A percentile compares a stretch with the other conserved stretches of the same genome.
These are phyloP conservation scores for Mortierella sp. DNA, from an alignment of 371 early-diverging fungal genomes.

Conservation along the genomic window DNA sequence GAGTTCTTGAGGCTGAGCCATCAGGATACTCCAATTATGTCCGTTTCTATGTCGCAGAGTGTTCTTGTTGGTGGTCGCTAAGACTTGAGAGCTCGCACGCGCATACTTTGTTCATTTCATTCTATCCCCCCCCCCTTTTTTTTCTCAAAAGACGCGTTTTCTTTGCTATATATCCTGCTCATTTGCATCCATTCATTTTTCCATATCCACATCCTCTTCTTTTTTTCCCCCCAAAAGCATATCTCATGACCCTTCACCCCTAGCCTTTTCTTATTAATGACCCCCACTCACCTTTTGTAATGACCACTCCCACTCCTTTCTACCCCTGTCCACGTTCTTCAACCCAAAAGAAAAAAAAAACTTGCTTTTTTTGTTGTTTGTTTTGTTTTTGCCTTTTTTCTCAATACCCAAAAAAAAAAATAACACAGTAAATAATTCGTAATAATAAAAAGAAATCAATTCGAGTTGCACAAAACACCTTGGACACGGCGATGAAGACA, in stretches of 20 bases:
- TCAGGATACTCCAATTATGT: neutral
- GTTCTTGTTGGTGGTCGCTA: constrained; percentile 1
- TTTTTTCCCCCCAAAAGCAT: too few relatives aligned
- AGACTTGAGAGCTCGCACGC: neutral
- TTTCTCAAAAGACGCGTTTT: neutral
- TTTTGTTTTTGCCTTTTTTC: too few relatives aligned
- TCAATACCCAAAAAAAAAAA: neutral
- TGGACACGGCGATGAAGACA: too few relatives aligned
- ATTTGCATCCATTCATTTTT: neutral
- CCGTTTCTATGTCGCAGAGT: neutral
- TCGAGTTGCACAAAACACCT: neutral
- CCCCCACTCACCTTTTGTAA: neutral
- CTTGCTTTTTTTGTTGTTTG: neutral
- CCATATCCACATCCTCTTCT: neutral
- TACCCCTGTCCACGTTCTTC: neutral
- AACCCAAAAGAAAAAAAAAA: neutral
- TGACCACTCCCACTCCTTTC: neutral
- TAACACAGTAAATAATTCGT: neutral
- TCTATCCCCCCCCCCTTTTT: too few relatives aligned
- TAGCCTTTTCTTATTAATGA: neutral
- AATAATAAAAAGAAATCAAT: neutral
- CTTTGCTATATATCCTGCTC: neutral
- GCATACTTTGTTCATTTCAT: neutral
- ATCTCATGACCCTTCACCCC: neutral
- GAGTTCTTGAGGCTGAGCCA: constrained; percentile 42